Conservation (phyloP, 129 eudicot genomes). For the Saussurea involucrata region DNA sequence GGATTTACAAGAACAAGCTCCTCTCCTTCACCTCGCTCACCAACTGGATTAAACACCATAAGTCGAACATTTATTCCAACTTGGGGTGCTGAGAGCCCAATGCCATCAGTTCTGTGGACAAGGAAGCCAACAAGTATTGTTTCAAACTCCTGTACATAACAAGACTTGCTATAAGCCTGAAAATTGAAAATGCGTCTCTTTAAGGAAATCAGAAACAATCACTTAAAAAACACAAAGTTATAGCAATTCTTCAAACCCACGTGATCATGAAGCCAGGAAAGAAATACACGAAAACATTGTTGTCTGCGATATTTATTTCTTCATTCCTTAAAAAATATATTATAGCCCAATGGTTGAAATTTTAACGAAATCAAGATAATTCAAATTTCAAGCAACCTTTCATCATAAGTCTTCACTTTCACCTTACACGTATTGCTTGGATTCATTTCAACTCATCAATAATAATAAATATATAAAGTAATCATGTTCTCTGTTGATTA, state of each 20-base stretch:
- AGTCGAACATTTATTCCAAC: constrained; percentile 87
- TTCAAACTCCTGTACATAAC: constrained; percentile 43
- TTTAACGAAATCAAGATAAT: neutral
- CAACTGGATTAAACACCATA: constrained; percentile 92
- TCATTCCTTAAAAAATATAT: neutral
- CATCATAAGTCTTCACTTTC: neutral
- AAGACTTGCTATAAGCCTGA: constrained; percentile 26
- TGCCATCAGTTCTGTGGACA: constrained; percentile 91
- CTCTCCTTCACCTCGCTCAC: constrained; percentile 92
- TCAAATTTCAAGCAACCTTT: neutral
- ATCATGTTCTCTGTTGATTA: neutral
- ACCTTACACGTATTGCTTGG: neutral
- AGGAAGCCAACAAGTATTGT: constrained; percentile 49
- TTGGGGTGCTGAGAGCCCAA: constrained; percentile 97
- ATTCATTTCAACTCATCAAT: neutral
- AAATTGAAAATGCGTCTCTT: neutral
- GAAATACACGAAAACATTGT: neutral
- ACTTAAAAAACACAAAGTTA: neutral
- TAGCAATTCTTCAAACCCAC: neutral
- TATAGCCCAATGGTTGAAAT: neutral
- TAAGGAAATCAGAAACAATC: neutral
- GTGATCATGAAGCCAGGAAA: neutral
- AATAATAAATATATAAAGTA: too few species aligned
- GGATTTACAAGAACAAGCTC: constrained; percentile 91
- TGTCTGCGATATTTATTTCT: neutral